A percentile compares a stretch with the other conserved stretches of the same genome.
phyloP scores from a whole-genome alignment of 108 stramenopile genomes.

The Nitzschia putrida region DNA sequence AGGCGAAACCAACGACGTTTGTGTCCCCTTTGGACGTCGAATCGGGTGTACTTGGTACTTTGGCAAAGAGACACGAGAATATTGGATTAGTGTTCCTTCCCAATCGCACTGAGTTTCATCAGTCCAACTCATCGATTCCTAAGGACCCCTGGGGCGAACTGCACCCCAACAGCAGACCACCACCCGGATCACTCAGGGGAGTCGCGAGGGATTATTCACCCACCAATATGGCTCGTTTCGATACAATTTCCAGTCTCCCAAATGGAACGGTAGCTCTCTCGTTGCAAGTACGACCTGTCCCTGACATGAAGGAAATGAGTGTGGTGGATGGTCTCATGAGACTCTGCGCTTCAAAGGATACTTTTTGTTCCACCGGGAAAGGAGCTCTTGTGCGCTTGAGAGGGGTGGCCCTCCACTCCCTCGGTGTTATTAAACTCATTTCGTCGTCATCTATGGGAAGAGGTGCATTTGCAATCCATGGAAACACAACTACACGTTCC shows the following conservation, averaged over 20 bases:
- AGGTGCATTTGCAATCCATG: conserved; percentile 30
- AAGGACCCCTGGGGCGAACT: no score
- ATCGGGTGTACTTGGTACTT: not conserved
- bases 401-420: conserved; percentile 71
- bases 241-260: no score
- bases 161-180: no score
- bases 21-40: not conserved
- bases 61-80: not conserved
- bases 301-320: conserved; percentile 75
- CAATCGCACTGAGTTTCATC: not conserved
- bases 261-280: conserved; percentile 72
- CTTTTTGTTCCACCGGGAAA: conserved; percentile 60
- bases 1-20: not conserved
- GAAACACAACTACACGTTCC: not conserved
- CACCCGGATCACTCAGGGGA: no score
- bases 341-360: conserved; percentile 65
- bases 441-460: conserved; percentile 44
- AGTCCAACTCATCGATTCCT: not conserved
- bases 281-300: conserved; percentile 70
- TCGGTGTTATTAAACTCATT: conserved; percentile 75
- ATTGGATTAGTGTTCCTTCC: not conserved
- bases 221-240: no score
- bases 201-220: no score
- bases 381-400: conserved; percentile 67
- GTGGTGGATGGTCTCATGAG: conserved; percentile 84